A percentile compares a stretch with the other conserved stretches of the same genome.
These are phyloP conservation scores for Lactifluus echinatus DNA, from an alignment of 768 basidiomycete species.

Conservation along the genomic window DNA sequence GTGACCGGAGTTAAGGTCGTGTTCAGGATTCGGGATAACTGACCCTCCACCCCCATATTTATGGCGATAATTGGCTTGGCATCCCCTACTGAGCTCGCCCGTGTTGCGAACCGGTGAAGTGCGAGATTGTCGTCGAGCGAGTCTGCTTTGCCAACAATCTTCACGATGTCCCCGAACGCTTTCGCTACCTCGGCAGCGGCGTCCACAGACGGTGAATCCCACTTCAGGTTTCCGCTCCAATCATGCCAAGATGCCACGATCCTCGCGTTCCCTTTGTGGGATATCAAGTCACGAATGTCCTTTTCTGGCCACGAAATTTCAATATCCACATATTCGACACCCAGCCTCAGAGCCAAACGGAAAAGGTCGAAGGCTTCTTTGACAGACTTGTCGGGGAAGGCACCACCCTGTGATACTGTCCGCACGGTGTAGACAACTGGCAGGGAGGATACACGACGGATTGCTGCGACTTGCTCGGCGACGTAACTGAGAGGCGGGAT, in stretches of 20 bases:
- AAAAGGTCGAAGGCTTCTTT: constrained; percentile 70
- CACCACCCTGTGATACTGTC: constrained; percentile 81
- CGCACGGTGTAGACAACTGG: constrained; percentile 92
- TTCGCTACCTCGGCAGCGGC: constrained; percentile 62
- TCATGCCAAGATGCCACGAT: constrained; percentile 96
- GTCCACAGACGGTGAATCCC: constrained; percentile 59
- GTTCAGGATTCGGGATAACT: constrained; percentile 86
- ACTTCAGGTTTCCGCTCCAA: constrained; percentile 77
- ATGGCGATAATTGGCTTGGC: constrained; percentile 87
- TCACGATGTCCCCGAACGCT: constrained; percentile 78
- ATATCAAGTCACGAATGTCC: constrained; percentile 47
- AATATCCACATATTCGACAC: constrained; percentile 89
- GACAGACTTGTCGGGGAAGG: constrained; percentile 72
- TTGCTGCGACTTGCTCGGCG: constrained; percentile 64
- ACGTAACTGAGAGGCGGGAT: constrained; percentile 70
- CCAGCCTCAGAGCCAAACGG: constrained; percentile 68
- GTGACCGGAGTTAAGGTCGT: constrained; percentile 82
- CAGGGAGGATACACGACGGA: constrained; percentile 67
- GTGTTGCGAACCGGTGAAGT: constrained; percentile 61
- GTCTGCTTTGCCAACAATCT: constrained; percentile 83
- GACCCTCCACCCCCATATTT: constrained; percentile 87
- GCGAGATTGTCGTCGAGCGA: constrained; percentile 69
- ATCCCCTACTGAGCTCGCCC: constrained; percentile 33
- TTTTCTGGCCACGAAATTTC: constrained; percentile 71
- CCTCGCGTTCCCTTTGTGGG: constrained; percentile 60